These are phyloP conservation scores for Phytophthora pistaciae DNA, from an alignment of 352 stramenopile genomes.

Conservation along the genomic window DNA sequence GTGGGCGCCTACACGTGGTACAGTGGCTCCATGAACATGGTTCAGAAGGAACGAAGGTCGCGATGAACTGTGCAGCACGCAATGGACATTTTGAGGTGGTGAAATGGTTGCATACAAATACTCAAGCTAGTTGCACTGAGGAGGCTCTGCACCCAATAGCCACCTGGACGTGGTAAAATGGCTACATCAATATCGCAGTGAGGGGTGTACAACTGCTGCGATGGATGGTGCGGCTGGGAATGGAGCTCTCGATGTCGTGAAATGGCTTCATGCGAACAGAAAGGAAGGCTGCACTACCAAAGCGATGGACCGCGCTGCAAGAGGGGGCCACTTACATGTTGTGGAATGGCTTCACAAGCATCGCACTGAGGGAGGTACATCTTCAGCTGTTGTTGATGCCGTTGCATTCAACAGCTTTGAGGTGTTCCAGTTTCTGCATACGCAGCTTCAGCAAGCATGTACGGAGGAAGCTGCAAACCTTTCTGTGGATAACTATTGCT, in stretches of 20 bases:
- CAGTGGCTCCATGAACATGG: conserved; percentile 10
- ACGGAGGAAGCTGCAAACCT: not conserved
- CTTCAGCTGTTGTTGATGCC: not conserved
- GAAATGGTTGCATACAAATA: conserved; percentile 1
- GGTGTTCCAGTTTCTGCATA: conserved; percentile 4
- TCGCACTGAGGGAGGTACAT: not conserved
- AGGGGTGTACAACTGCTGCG: not conserved
- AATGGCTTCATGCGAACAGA: conserved; percentile 7
- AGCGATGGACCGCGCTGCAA: not conserved
- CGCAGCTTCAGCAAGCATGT: not conserved
- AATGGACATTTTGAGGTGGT: conserved; percentile 6
- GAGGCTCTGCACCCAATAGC: not conserved
- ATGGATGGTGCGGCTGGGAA: conserved; percentile 1
- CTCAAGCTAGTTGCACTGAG: not conserved
- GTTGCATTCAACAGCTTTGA: conserved; percentile 1
- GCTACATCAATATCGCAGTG: conserved; percentile 1
- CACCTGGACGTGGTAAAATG: conserved; percentile 10
- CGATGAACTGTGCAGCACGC: not conserved
- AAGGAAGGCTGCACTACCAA: not conserved
- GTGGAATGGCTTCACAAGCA: conserved; percentile 6
- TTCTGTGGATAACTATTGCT: not conserved
- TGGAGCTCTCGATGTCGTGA: conserved; percentile 4
- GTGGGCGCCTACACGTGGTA: not conserved
- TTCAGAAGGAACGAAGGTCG: not conserved
- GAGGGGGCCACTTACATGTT: not conserved